Base-by-base conservation (phyloP, 192 early-diverging fungal species). In the Podila verticillata region DNA sequence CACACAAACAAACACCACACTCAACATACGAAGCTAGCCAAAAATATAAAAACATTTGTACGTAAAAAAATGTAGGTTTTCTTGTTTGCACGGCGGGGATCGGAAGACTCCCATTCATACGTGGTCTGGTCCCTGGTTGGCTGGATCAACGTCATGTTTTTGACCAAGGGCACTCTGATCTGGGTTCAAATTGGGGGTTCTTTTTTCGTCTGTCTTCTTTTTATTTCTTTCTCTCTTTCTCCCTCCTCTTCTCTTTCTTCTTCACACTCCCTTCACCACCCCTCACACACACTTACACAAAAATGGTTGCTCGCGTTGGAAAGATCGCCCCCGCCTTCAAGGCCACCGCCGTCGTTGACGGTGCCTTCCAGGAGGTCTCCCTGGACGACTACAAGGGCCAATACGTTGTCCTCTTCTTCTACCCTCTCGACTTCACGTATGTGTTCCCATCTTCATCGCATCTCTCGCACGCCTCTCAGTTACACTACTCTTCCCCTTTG, bases 381-480 rank as follows among this genome's bases (percentile, higher is more conserved):
- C 82, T 95, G 35, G 83, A 83, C 28, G 86, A 91, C 82, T 91
- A 87, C 87, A 89, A 89, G 87, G 89, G 90, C 79, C 87, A 90
- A 79, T 91, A 87, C 82, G 83, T 95, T 24, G 90, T 94, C 26
- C 87, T 96, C 47, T 93, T 95, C 84, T 94, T 95, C 83, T 97
- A 96, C 88, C 96, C 96, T 61, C 89, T 96, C 66, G 96, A 96
- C 85, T 97, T 93, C 83, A 93, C 92, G 66, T 75, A 75, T 10
- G 51, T 57, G 29, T 12, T 13, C n/a, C 48, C 36, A 20, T n/a
- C 32, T 26, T 29, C 47, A 30, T 49, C 28, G 28, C 26, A 22
- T 26, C 22, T 24, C 30, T 29, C 57, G 49, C 34, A 57, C 65
- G 20, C 49, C n/a, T 34, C 60, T 48, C 66, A 22, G 19, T 48